Base-by-base conservation (phyloP, 2,329 filamentous ascomycete genomes). In the Botrytis squamosa region DNA sequence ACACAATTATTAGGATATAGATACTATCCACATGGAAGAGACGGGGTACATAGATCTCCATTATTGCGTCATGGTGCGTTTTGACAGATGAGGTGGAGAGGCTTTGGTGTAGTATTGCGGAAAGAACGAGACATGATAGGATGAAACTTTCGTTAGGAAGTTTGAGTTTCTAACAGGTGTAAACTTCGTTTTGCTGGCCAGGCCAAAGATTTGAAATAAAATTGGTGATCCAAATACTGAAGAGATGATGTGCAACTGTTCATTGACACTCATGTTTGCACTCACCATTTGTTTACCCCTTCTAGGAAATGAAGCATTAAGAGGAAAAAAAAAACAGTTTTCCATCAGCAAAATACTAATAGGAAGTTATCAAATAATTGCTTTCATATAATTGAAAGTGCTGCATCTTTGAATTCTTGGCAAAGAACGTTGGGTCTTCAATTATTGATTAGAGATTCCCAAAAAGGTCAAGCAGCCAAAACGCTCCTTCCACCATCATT, bases 401-500 rank as follows among this genome's bases (percentile, higher is more conserved):
- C 29, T 29, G 3, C 52, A 16, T 8, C 52, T 33, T 16, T 14
- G 6, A 55, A 14, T 9, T 29, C 52, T 55, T n/a, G 14, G 1
- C 52, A 29, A 29, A 8, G 14, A 16, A 29, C 0, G 3, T 55
- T 55, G 52, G 5, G 2, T 29, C 25, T n/a, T 52, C 25, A 25
- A 52, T 6, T n/a, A n/a, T 52, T n/a, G 5, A 52, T n/a, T n/a
- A 52, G 14, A 18, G 4, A 29, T 18, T 16, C n/a, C 52, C n/a
- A 8, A 9, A 3, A 57, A 18, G 7, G 14, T 36, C 25, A 66
- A 66, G 44, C 38, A 16, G 69, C 69, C 14, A 71, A 7, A 64
- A 71, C 42, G 29, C 69, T 71, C 42, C 7, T 64, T 38, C 69
- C 69, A 5, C 69, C 69, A 40, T 71, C 69, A 46, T n/a, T 29